phyloP scores from a whole-genome alignment of 2,329 filamentous ascomycete genomes.

The Diaporthe aspalathi region DNA sequence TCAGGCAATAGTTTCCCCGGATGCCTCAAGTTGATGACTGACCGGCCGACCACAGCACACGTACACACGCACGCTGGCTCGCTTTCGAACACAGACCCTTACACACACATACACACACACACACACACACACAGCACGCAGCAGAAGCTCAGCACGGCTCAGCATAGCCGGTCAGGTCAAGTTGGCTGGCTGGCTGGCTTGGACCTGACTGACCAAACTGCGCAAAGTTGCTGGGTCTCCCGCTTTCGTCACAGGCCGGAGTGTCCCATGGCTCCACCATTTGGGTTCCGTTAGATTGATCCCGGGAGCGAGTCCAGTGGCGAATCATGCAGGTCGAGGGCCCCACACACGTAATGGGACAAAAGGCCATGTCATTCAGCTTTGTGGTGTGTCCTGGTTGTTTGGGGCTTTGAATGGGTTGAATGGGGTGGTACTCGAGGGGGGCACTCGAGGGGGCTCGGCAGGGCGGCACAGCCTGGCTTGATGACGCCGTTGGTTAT shows the following conservation, averaged over 20 bases:
- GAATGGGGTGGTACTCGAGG: too few species aligned
- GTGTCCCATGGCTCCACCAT: slow-evolving; percentile 19
- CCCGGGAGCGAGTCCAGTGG: not conserved
- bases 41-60: not conserved
- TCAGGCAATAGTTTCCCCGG: slow-evolving; percentile 12
- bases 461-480: slow-evolving; percentile 25
- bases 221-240: slow-evolving; percentile 6
- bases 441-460: too few species aligned
- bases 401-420: slow-evolving; percentile 25
- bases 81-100: too few species aligned
- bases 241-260: slow-evolving; percentile 29
- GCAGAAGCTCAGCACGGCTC: not conserved
- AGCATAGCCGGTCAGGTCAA: not conserved
- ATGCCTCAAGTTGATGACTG: slow-evolving; percentile 11
- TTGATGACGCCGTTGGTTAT: slow-evolving; percentile 29
- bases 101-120: not conserved
- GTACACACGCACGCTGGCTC: not conserved
- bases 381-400: not conserved
- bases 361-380: slow-evolving; percentile 27
- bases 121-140: not conserved
- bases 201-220: not conserved
- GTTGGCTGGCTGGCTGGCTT: too few species aligned
- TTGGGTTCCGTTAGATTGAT: slow-evolving; percentile 28
- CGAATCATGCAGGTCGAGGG: slow-evolving; percentile 24
- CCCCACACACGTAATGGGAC: slow-evolving; percentile 20